Evolutionary conservation across 2,329 filamentous ascomycete species (phyloP).

Genomic region (Neoarthrinium moseri): DNA sequence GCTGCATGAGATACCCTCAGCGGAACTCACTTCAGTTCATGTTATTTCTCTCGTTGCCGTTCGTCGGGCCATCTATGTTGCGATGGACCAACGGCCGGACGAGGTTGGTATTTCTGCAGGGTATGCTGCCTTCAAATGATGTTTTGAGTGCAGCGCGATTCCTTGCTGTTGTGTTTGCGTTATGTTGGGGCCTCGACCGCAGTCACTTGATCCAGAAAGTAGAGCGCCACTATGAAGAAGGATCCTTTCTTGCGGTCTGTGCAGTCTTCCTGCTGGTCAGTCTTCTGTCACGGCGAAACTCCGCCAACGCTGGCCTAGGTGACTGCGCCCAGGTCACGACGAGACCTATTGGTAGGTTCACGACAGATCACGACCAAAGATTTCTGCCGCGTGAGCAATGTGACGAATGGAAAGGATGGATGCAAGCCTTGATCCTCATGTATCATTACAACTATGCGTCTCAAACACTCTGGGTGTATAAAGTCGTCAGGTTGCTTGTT

Average conservation of each 20-base stretch:
- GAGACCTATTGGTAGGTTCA: slow-evolving; percentile 12
- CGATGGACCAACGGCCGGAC: slow-evolving; percentile 5
- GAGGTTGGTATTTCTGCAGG: slow-evolving; percentile 10
- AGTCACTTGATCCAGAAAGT: slow-evolving; percentile 52
- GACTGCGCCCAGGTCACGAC: slow-evolving; percentile 6
- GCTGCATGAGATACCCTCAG: slow-evolving; percentile 45
- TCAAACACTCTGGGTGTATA: slow-evolving; percentile 49
- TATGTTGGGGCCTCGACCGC: slow-evolving; percentile 54
- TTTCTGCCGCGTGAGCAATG: slow-evolving; percentile 56
- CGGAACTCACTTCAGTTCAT: slow-evolving; percentile 34
- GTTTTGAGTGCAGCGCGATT: slow-evolving; percentile 14
- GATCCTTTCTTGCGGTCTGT: slow-evolving; percentile 23
- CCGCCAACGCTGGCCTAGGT: neutral
- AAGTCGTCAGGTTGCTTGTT: slow-evolving; percentile 52
- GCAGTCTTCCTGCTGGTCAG: slow-evolving; percentile 24
- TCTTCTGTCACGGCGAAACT: slow-evolving; percentile 12
- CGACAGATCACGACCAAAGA: slow-evolving; percentile 24
- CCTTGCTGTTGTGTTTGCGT: slow-evolving; percentile 26
- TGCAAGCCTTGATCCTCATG: slow-evolving; percentile 54
- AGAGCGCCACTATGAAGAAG: slow-evolving; percentile 41
- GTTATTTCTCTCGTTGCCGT: slow-evolving; percentile 27
- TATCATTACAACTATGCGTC: slow-evolving; percentile 59
- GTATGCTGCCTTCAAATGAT: slow-evolving; percentile 6
- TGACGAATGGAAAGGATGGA: slow-evolving; percentile 67
- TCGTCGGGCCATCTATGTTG: slow-evolving; percentile 24